Percentiles rank a stretch among this genome's conserved stretches.
Evolutionary conservation across 352 stramenopile genomes (phyloP).

Genomic region (Globisporangium solare): DNA sequence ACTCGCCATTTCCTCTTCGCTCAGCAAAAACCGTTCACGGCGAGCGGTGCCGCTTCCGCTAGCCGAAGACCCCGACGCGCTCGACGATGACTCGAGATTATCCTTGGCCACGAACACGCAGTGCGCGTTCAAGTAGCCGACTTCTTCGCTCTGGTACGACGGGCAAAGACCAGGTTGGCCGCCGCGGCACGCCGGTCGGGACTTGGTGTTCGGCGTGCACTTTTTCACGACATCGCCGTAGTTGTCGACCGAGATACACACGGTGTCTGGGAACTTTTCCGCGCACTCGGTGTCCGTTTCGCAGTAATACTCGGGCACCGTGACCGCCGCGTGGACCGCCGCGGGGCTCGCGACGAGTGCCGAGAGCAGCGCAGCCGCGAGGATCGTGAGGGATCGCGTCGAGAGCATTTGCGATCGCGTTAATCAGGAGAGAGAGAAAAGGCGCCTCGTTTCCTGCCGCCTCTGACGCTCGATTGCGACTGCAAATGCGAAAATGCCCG

Average conservation of each 20-base stretch:
- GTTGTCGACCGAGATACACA: conserved; percentile 75
- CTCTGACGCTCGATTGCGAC: too few relatives aligned
- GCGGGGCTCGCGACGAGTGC: conserved; percentile 1
- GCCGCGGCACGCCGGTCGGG: conserved; percentile 67
- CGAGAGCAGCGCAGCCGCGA: conserved; percentile 4
- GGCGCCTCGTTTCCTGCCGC: too few relatives aligned
- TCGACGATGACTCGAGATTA: conserved; percentile 10
- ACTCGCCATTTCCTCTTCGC: conserved; percentile 9
- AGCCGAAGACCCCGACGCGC: conserved; percentile 9
- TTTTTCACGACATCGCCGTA: conserved; percentile 72
- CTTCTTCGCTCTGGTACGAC: conserved; percentile 68
- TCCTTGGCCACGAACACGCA: conserved; percentile 79
- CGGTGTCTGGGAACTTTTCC: conserved; percentile 56
- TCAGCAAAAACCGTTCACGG: conserved; percentile 14
- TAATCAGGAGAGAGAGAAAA: too few relatives aligned
- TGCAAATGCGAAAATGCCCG: background rate
- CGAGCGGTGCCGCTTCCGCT: background rate
- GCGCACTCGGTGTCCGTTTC: conserved; percentile 68
- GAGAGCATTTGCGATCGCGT: conserved; percentile 1
- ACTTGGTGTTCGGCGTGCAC: conserved; percentile 78
- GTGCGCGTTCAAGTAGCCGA: conserved; percentile 76
- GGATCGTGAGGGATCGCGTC: conserved; percentile 12
- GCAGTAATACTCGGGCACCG: conserved; percentile 38
- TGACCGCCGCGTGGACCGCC: conserved; percentile 7
- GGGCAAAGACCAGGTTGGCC: conserved; percentile 67